phyloP scores from a whole-genome alignment of 2,329 filamentous ascomycete species.

The Colletotrichum theobromicola region DNA sequence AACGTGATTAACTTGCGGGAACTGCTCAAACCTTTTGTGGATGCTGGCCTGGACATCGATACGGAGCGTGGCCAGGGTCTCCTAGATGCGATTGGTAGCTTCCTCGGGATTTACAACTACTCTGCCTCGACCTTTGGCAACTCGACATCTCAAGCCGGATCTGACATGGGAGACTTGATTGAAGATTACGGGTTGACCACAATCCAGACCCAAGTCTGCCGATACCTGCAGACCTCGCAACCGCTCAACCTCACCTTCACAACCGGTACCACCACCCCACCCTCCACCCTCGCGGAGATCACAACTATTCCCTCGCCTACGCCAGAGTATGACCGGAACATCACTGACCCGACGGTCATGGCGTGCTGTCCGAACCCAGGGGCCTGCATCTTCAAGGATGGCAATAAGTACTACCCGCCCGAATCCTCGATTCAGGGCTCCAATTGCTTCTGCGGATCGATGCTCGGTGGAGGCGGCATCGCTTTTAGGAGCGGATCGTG shows the following conservation, averaged over 20 bases:
- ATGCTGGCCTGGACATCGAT: not conserved
- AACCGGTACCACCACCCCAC: slow-evolving; percentile 33
- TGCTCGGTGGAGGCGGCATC: slow-evolving; percentile 4
- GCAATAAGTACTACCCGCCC: slow-evolving; percentile 33
- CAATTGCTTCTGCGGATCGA: slow-evolving; percentile 39
- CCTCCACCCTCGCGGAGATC: slow-evolving; percentile 19
- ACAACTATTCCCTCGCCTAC: not conserved
- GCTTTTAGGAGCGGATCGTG: slow-evolving; percentile 13
- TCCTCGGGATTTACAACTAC: slow-evolving; percentile 24
- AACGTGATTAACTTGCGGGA: slow-evolving; percentile 21
- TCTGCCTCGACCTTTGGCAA: slow-evolving; percentile 32
- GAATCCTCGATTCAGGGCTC: slow-evolving; percentile 33
- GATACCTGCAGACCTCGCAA: slow-evolving; percentile 33
- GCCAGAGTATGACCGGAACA: slow-evolving; percentile 25
- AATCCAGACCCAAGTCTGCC: slow-evolving; percentile 38
- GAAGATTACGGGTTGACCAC: slow-evolving; percentile 33
- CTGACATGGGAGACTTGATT: slow-evolving; percentile 34
- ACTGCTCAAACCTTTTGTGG: slow-evolving; percentile 6
- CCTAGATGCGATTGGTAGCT: not conserved
- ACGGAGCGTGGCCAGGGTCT: not conserved
- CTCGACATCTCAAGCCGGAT: slow-evolving; percentile 25
- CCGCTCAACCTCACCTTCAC: slow-evolving; percentile 37
- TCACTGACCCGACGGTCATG: slow-evolving; percentile 34
- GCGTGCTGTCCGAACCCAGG: slow-evolving; percentile 37
- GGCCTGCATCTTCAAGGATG: slow-evolving; percentile 18